Conservation (phyloP, 75 land plant species). For the Adiantum capillusveneris region DNA sequence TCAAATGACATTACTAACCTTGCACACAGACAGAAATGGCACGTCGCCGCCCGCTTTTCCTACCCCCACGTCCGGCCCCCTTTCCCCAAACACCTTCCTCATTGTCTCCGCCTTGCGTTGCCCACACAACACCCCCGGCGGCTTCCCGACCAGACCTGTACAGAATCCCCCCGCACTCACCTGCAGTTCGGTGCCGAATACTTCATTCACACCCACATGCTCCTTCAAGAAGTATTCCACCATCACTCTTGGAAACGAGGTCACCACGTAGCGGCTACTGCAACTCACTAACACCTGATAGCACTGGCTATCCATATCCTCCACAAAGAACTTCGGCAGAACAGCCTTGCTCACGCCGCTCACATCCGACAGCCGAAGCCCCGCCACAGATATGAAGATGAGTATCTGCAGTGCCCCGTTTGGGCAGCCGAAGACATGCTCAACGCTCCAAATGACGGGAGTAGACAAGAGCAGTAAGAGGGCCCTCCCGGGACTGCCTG, state of each 20-base stretch:
- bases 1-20: conserved; percentile 22
- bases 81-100: conserved; percentile 41
- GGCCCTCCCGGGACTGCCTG: conserved; percentile 22
- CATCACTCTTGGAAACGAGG: conserved; percentile 52
- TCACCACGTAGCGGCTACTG: conserved; percentile 33
- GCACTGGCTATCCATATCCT: conserved; percentile 9
- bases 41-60: conserved; percentile 31
- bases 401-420: conserved; percentile 2
- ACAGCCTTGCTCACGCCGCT: conserved; percentile 9
- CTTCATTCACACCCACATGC: conserved; percentile 33
- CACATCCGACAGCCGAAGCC: conserved; percentile 2
- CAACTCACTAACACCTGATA: conserved; percentile 24
- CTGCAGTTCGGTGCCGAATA: conserved; percentile 51
- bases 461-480: conserved; percentile 7
- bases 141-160: conserved; percentile 32
- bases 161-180: conserved; percentile 26
- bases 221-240: conserved; percentile 56
- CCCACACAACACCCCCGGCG: conserved; percentile 34
- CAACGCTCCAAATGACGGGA: conserved; percentile 15
- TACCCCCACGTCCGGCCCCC: conserved; percentile 51
- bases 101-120: conserved; percentile 38
- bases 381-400: conserved; percentile 10
- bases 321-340: conserved; percentile 14
- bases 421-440: background rate
- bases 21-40: conserved; percentile 39